Evolutionary conservation across 2,329 filamentous ascomycete genomes (phyloP).

Genomic region (Penicillium sp.): DNA sequence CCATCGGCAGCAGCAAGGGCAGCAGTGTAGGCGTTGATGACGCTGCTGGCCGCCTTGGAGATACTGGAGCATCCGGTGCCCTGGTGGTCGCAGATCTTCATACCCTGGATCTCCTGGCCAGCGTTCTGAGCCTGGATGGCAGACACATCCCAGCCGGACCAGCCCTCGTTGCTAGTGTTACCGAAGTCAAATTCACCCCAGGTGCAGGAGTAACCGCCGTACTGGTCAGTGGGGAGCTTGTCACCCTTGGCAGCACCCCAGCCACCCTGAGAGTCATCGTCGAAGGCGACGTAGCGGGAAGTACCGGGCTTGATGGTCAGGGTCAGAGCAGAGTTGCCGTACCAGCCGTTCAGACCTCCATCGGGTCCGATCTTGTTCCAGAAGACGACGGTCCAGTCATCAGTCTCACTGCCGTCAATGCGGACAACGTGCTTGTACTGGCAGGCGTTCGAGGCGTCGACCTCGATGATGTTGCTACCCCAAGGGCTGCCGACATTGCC

Average conservation of each 20-base stretch:
- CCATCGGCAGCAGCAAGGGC: no score
- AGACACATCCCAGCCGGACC: conserved; percentile 36
- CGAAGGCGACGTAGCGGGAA: conserved; percentile 33
- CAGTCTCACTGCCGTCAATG: conserved; percentile 25
- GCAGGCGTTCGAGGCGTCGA: conserved; percentile 27
- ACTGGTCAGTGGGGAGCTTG: conserved; percentile 23
- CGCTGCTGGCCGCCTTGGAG: conserved; percentile 12
- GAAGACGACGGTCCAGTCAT: conserved; percentile 32
- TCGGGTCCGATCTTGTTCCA: conserved; percentile 35
- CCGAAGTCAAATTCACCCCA: conserved; percentile 37
- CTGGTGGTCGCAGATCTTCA: conserved; percentile 30
- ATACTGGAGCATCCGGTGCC: conserved; percentile 28
- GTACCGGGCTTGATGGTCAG: conserved; percentile 27
- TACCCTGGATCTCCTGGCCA: conserved; percentile 26
- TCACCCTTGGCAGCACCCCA: conserved; percentile 27
- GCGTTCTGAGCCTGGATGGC: conserved; percentile 29
- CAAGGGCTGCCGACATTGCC: conserved; percentile 34
- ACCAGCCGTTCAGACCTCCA: conserved; percentile 28
- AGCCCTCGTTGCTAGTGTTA: conserved; percentile 25
- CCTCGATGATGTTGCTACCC: conserved; percentile 37
- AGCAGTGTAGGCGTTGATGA: conserved; percentile 31
- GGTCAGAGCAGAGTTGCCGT: conserved; percentile 27
- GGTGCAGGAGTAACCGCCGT: conserved; percentile 32
- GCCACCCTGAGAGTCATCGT: conserved; percentile 31
- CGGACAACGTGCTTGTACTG: conserved; percentile 32